These are phyloP conservation scores for Cyberlindnera saturnus DNA, from an alignment of 805 yeast species.

Conservation along the genomic window DNA sequence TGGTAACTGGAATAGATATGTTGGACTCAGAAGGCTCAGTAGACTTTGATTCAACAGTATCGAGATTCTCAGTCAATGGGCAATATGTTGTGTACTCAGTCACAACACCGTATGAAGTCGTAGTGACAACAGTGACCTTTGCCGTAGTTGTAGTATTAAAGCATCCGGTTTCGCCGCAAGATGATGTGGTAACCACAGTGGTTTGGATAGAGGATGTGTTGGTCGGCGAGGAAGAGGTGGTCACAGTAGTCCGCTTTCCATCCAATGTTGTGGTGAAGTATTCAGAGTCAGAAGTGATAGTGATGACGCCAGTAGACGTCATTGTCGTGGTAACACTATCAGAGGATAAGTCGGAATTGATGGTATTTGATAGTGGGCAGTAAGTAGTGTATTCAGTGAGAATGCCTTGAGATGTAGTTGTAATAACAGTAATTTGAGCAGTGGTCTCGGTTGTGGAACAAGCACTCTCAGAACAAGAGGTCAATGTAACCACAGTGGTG, in stretches of 20 bases:
- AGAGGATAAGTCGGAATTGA: neutral
- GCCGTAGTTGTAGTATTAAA: conserved; percentile 7
- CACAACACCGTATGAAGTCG: conserved; percentile 27
- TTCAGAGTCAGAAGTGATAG: no score
- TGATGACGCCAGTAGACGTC: no score
- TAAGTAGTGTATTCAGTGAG: conserved; percentile 36
- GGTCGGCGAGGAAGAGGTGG: neutral
- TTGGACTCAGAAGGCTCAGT: neutral
- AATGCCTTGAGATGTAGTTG: conserved; percentile 24
- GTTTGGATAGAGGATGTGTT: conserved; percentile 1
- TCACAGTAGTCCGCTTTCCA: neutral
- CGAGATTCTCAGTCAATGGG: conserved; percentile 9
- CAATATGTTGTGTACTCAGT: conserved; percentile 22
- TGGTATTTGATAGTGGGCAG: conserved; percentile 28
- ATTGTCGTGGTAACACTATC: neutral
- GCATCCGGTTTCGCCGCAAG: conserved; percentile 12
- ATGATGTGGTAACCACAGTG: conserved; percentile 13
- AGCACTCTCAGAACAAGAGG: conserved; percentile 24
- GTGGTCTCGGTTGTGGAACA: conserved; percentile 15
- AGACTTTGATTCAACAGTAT: neutral
- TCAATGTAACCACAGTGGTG: conserved; percentile 24
- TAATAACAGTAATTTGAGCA: conserved; percentile 25
- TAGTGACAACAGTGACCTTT: conserved; percentile 25
- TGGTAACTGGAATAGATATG: neutral
- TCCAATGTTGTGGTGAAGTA: no score